These are phyloP conservation scores for Eucalyptus regnans DNA, from an alignment of 345 rosid genomes.

Conservation along the genomic window DNA sequence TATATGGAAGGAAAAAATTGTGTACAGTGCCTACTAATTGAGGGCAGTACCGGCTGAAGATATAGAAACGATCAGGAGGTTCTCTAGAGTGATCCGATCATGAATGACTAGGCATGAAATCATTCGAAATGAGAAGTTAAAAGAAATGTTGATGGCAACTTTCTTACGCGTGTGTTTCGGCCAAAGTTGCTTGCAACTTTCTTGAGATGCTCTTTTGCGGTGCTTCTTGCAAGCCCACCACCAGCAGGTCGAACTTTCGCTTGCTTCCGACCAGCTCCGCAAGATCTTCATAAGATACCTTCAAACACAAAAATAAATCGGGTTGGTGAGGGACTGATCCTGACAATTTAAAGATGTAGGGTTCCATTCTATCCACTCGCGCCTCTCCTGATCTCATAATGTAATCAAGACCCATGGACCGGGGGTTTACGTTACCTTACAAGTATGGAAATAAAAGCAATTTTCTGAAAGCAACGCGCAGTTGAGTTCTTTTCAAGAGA, in stretches of 20 bases:
- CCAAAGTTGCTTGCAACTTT: slow-evolving; percentile 21
- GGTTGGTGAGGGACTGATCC: neutral
- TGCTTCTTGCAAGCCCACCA: slow-evolving; percentile 41
- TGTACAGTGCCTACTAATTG: neutral
- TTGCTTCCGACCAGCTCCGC: slow-evolving; percentile 27
- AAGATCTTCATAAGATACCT: slow-evolving; percentile 27
- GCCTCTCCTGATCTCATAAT: neutral
- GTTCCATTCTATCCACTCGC: neutral
- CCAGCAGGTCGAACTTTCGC: slow-evolving; percentile 28
- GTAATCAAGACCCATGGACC: neutral
- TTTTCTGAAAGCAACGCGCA: neutral
- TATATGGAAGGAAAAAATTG: neutral
- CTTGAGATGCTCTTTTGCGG: slow-evolving; percentile 15
- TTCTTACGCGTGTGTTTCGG: slow-evolving; percentile 26
- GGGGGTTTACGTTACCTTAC: neutral
- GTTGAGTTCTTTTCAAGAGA: neutral
- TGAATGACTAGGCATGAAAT: neutral
- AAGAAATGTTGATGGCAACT: neutral
- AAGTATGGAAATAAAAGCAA: neutral
- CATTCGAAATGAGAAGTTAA: neutral
- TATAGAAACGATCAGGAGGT: neutral
- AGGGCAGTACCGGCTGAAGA: neutral
- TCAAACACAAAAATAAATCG: neutral
- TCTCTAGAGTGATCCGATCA: neutral
- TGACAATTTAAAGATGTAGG: neutral